Percentiles rank a stretch among this genome's conserved stretches.
Evolutionary conservation across 805 yeast species (phyloP).

Genomic region (Spathaspora gorwiae): DNA sequence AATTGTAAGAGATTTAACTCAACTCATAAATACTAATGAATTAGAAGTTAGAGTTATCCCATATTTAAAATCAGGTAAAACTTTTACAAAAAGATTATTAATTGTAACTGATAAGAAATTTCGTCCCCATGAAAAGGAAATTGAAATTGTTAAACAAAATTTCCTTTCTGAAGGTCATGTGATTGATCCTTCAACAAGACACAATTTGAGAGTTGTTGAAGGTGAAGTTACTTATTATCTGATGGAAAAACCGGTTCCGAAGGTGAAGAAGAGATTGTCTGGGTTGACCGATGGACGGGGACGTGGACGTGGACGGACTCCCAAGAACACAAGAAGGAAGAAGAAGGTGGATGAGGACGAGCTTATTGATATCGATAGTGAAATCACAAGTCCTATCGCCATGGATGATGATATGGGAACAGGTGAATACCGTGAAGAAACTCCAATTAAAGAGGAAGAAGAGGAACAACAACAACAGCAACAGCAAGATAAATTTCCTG

Average conservation of each 20-base stretch:
- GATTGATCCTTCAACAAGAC: conserved; percentile 8
- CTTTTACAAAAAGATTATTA: conserved; percentile 26
- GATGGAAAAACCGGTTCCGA: conserved; percentile 4
- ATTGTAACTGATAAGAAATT: conserved; percentile 23
- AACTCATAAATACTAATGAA: conserved; percentile 18
- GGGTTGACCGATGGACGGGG: conserved; percentile 8
- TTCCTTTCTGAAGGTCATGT: conserved; percentile 24
- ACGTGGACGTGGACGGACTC: neutral
- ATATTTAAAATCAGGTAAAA: conserved; percentile 23
- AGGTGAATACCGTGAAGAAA: neutral
- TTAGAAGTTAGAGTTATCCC: conserved; percentile 20
- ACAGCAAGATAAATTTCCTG: neutral
- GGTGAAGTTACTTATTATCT: conserved; percentile 23
- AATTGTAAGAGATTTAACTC: conserved; percentile 32
- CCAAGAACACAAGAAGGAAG: neutral
- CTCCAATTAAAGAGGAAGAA: neutral
- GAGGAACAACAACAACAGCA: neutral
- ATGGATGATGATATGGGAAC: neutral
- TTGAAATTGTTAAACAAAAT: conserved; percentile 20
- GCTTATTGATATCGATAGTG: neutral
- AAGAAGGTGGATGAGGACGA: neutral
- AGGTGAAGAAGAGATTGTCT: conserved; percentile 18
- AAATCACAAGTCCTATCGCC: neutral
- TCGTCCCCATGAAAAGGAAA: conserved; percentile 24
- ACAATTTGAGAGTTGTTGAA: conserved; percentile 19